A percentile compares a stretch with the other conserved stretches of the same genome.
These are phyloP conservation scores for Ramaria sp. DNA, from an alignment of 768 basidiomycete genomes.

Conservation along the genomic window DNA sequence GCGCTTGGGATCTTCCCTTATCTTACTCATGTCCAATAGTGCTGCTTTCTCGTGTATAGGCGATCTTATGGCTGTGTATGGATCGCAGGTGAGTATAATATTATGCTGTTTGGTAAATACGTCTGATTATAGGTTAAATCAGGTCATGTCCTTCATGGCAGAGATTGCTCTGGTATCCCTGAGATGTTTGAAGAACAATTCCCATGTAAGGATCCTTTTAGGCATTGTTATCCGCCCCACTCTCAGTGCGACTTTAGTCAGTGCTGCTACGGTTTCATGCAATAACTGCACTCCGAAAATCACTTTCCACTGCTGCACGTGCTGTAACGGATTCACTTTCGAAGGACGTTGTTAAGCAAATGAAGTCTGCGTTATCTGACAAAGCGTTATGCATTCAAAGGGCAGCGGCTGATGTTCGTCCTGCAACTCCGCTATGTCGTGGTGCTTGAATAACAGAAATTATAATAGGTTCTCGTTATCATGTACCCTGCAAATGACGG, in stretches of 20 bases:
- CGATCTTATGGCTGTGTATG: slow-evolving; percentile 77
- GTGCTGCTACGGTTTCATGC: slow-evolving; percentile 78
- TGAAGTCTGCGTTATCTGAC: slow-evolving; percentile 63
- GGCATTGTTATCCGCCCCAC: slow-evolving; percentile 2
- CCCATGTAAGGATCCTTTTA: slow-evolving; percentile 40
- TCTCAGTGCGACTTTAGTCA: slow-evolving; percentile 33
- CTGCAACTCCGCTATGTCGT: background rate
- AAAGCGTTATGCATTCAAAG: slow-evolving; percentile 81
- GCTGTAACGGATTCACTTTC: slow-evolving; percentile 68
- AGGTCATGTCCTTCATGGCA: slow-evolving; percentile 95
- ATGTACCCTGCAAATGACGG: slow-evolving; percentile 51
- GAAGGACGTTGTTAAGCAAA: slow-evolving; percentile 80
- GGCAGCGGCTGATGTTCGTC: slow-evolving; percentile 61
- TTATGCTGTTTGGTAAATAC: background rate
- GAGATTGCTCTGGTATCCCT: slow-evolving; percentile 62
- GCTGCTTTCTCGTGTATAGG: slow-evolving; percentile 82
- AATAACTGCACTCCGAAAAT: slow-evolving; percentile 64
- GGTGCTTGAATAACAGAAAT: slow-evolving; percentile 13
- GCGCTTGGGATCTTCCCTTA: background rate
- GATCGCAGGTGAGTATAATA: slow-evolving; percentile 56
- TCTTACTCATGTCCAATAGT: slow-evolving; percentile 26
- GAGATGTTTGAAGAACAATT: slow-evolving; percentile 56
- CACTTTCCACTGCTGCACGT: slow-evolving; percentile 68
- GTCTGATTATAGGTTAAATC: background rate
- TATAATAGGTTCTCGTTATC: slow-evolving; percentile 36